Percentiles rank a stretch among this genome's conserved stretches.
Evolutionary conservation across 1,284 basidiomycete species (phyloP).

Genomic region (Apiotrichum sp.): DNA sequence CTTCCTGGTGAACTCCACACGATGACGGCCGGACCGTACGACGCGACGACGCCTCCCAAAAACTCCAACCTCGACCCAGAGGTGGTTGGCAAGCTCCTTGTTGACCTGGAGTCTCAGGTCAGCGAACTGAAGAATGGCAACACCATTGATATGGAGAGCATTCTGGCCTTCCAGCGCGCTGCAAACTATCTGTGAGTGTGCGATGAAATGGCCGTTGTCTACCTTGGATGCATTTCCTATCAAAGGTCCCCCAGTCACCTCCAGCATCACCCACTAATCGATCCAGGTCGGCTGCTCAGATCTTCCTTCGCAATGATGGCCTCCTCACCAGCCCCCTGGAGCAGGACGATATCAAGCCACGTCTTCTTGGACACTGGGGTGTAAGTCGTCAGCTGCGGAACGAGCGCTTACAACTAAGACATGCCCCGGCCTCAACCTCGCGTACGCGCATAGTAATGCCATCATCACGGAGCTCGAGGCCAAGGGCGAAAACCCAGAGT

Average conservation of each 20-base stretch:
- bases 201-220: not conserved
- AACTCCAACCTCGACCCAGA: constrained; percentile 38
- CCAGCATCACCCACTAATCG: not conserved
- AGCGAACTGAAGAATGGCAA: constrained; percentile 19
- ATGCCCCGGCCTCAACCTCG: constrained; percentile 63
- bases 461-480: constrained; percentile 57
- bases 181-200: constrained; percentile 45
- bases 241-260: not conserved
- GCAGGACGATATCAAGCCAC: constrained; percentile 65
- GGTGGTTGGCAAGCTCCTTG: constrained; percentile 40
- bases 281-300: constrained; percentile 51
- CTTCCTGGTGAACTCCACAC: too few species aligned
- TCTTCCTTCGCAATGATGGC: constrained; percentile 71
- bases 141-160: constrained; percentile 41
- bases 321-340: constrained; percentile 58
- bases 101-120: constrained; percentile 42
- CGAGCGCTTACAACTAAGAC: constrained; percentile 4
- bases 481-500: constrained; percentile 36
- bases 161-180: constrained; percentile 47
- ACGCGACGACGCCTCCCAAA: constrained; percentile 42
- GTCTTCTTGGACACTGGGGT: constrained; percentile 58
- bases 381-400: too few species aligned
- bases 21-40: constrained; percentile 31
- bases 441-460: constrained; percentile 73
- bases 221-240: too few species aligned